Base-by-base conservation (phyloP, 2,329 filamentous ascomycete species). In the Cytospora piceicola region DNA sequence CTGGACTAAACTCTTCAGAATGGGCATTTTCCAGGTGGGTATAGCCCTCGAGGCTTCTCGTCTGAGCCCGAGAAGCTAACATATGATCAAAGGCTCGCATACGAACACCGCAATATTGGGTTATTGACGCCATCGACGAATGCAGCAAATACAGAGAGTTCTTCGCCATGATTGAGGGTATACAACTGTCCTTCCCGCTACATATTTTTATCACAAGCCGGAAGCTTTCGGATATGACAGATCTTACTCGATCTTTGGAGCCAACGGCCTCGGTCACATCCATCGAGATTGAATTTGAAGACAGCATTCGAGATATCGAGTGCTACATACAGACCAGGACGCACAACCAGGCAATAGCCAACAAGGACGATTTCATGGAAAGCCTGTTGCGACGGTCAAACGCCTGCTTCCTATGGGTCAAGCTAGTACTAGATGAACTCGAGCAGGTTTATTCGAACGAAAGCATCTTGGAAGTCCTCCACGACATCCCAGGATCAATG, bases 111-210 rank as follows among this genome's bases (percentile, higher is more conserved):
- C 73, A 77, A 27, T 76, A 71, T 53, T 77, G 75, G 75, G 70
- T 78, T 0, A 72, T 78, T 30, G 77, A 78, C 68, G 76, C 72
- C 2, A 30, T 77, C 8, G 76, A 78, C 62, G 76, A 78, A 62
- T 78, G 75, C 52, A 55, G 63, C 24, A 69, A 65, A 29, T 70
- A 69, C 15, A 29, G 65, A 4, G 69, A 72, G 2, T 58, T 76
- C 11, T 70, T 76, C 1, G 64, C 70, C 20, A 64, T 75, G 53
- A 62, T 76, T 1, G 69, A 65, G 58, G 68, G 58, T 54, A 68
- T 59, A 17, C 59, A 39, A 57, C 55, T 42, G 51, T 65, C 30
- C 11, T 71, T 71, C 36, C 72, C 71, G 1, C 59, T 76, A 15
- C 70, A 71, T 8, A 72, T 77, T 30, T 71, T 75, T 52, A 51